A percentile compares a stretch with the other conserved stretches of the same genome.
phyloP scores from a whole-genome alignment of 257 asterid species.

The Marsdenia floribunda region DNA sequence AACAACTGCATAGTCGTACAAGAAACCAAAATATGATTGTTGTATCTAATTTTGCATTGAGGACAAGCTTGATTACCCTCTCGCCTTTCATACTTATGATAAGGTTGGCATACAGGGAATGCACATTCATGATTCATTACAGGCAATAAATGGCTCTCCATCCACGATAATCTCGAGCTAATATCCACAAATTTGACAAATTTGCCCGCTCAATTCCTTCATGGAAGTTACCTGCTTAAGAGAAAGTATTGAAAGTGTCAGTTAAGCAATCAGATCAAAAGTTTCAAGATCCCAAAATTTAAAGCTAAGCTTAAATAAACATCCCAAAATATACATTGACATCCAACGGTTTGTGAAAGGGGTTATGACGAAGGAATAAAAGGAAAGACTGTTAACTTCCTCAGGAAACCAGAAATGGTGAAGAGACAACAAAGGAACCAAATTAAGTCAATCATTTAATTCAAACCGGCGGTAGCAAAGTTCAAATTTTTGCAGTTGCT shows the following conservation, averaged over 20 bases:
- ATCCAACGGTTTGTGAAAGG: background rate
- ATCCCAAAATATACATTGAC: background rate
- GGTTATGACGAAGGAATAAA: background rate
- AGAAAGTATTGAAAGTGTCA: background rate
- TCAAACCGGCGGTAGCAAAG: background rate
- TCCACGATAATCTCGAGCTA: constrained; percentile 69
- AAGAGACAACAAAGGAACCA: constrained; percentile 23
- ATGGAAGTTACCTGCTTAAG: constrained; percentile 77
- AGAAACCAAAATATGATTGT: no score
- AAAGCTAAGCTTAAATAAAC: background rate
- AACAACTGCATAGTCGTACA: no score
- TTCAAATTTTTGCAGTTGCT: background rate
- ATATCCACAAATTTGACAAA: constrained; percentile 97
- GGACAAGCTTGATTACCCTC: constrained; percentile 98
- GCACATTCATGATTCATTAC: constrained; percentile 98
- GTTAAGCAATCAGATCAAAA: constrained; percentile 27
- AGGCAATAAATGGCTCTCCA: constrained; percentile 91
- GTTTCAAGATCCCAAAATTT: background rate
- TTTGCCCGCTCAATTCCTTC: constrained; percentile 89
- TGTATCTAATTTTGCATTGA: constrained; percentile 94
- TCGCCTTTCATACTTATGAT: constrained; percentile 86
- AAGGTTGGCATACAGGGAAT: constrained; percentile 78
- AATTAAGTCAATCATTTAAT: constrained; percentile 23
- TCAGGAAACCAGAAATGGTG: constrained; percentile 32
- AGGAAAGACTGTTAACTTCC: constrained; percentile 22